phyloP scores from a whole-genome alignment of 2,329 filamentous ascomycete genomes.

The Colletotrichum euphorbiae region DNA sequence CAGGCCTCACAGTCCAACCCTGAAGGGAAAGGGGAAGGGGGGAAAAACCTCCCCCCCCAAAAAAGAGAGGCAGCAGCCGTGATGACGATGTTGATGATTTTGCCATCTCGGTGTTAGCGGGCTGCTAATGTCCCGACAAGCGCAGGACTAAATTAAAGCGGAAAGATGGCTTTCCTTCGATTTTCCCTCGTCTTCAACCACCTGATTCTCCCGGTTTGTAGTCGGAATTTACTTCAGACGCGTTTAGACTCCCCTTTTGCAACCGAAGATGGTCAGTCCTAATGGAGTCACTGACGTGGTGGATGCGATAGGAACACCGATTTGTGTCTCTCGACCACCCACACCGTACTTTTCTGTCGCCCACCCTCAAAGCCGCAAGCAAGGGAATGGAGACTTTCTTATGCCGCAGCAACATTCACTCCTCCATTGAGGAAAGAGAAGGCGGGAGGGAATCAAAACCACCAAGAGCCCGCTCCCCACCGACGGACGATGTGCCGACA shows the following conservation, averaged over 20 bases:
- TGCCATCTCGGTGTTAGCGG: constrained; percentile 8
- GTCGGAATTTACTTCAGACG: not conserved
- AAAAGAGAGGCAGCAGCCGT: not conserved
- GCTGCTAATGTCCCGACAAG: constrained; percentile 13
- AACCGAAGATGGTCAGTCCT: not conserved
- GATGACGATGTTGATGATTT: constrained; percentile 31
- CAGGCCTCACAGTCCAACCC: no score
- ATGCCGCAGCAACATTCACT: constrained; percentile 7
- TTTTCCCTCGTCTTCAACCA: constrained; percentile 1
- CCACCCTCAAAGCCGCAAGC: not conserved
- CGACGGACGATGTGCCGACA: constrained; percentile 13
- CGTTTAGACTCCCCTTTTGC: not conserved
- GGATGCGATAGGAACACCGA: no score
- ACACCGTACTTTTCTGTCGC: not conserved
- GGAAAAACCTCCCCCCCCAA: no score
- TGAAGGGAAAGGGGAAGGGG: no score
- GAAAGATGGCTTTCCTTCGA: not conserved
- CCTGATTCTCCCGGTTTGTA: not conserved
- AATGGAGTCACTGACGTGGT: not conserved
- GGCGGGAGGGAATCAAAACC: not conserved
- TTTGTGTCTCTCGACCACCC: not conserved
- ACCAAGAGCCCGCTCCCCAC: not conserved
- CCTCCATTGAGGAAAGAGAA: constrained; percentile 13
- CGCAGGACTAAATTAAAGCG: not conserved
- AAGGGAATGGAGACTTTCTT: constrained; percentile 13